Base-by-base conservation (phyloP, 768 basidiomycete species). In the Boletus pseudopeckii region DNA sequence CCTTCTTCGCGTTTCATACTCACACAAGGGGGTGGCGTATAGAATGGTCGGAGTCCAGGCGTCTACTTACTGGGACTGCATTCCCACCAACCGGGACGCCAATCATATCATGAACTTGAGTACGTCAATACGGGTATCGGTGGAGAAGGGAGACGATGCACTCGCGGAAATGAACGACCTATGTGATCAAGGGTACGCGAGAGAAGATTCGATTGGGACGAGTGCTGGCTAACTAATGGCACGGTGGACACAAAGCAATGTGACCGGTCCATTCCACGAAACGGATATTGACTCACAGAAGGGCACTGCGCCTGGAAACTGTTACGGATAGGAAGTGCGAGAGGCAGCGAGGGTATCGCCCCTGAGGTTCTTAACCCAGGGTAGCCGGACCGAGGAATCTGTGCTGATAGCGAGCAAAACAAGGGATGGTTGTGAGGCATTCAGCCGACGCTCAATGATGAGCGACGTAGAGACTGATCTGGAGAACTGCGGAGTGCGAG, bases 81-180 rank as follows among this genome's bases (percentile, higher is more conserved):
- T 53, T 59, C 54, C 44, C 43, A 60, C 54, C 42, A 2, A 11
- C 44, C 18, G 20, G 30, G 34, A 50, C 36, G 43, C 52, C 20
- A 54, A 30, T 20, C 7, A 46, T 26, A 6, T 17, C 4, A 42
- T 17, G 43, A 20, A 43, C 24, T 13, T 20, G 41, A 54, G 48
- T 64, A 61, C 64, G 64, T 66, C 58, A 65, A 63, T 7, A 33
- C 15, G 48, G 20, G 42, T 18, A 24, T 14, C 13, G 40, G 45
- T 50, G 18, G 30, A 52, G 43, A 47, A 40, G 41, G 22, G 44
- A 34, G 48, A 14, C 3, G 32, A 57, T 48, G 49, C 32, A 10
- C 5, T 39, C 8, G 39, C 64, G 64, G 64, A 66, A 60, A 66
- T 66, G 63, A 66, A 64, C 4, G 37, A 39, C n/a, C 34, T 38